Evolutionary conservation across 148 eudicot species (phyloP), one percentile per base, ranked within the genome.

Genomic region (Cornus suecica): DNA sequence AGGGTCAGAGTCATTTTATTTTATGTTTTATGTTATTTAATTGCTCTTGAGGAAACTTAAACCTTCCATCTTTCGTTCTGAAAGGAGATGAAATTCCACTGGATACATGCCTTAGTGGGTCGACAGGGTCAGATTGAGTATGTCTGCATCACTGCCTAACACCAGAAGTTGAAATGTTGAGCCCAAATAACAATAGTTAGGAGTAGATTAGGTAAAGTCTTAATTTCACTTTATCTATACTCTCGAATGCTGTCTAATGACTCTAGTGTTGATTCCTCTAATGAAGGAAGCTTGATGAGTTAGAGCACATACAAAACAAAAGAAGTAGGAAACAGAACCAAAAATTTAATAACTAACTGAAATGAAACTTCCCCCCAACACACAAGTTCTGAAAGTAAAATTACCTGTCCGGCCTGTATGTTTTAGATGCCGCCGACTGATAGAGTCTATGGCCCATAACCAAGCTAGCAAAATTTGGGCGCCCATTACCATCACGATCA

Each of bases 401-500:
- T 73, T 79, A 94, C 98, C 98, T 92, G 88, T 94, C 91, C 23
- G 87, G 78, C 77, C 95, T 80, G 76, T 71, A 92, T 29, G 97
- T 92, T 74, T 89, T 87, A 29, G 86, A 81, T 66, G 88, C 79
- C 80, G 97, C 90, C 22, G 90, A 90, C 65, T 85, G 89, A 83
- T 94, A 94, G 42, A 92, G 78, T 80, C 97, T 66, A 32, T 94
- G 97, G 20, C 97, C 98, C 91, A 88, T 92, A 25, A 94, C 91
- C 86, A 92, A 82, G 88, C 98, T 90, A 11, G 94, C 97, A 69
- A 94, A 90, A 83, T 86, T 92, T 0, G 98, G 98, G 8, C 68
- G 84, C 27, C 98, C 98, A 77, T 87, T 90, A 26, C 98, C 97
- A 84, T 94, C 98, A 56, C 88, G 87, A 74, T 94, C 97, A 78